Base-by-base conservation (phyloP, 2,329 filamentous ascomycete genomes). In the Huntiella bhutanensis region DNA sequence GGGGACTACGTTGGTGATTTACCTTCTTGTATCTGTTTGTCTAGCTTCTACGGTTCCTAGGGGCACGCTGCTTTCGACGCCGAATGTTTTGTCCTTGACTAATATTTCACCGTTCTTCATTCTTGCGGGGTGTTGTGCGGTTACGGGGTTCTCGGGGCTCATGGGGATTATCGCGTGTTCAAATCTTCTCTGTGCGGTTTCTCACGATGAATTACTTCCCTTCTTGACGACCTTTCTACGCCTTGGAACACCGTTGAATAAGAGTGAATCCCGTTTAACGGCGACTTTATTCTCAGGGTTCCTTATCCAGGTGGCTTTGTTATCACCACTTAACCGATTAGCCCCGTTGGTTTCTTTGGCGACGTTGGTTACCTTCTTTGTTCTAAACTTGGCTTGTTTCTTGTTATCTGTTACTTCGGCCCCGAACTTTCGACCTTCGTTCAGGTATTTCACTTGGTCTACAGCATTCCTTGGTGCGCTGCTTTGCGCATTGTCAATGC, bases 291-390 rank as follows among this genome's bases (percentile, higher is more conserved):
- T 86, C 33, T 91, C 84, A 0, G 88, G 81, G 55, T 53, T 72
- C 3, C 72, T 88, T 47, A 77, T 83, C 1, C 85, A 93, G 57
- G 52, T 87, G 22, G 83, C 83, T 0, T 79, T 92, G 61, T 71
- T 93, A 43, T 80, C 82, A 39, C 77, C 92, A 55, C 73, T 93
- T 53, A 91, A 93, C 58, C 80, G 84, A 56, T 92, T 93, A 54
- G 85, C 85, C 4, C 88, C 83, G 0, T 77, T 92, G 48, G 84
- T 92, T 40, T 88, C 85, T 2, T 92, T 92, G 82, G 82, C 82
- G 12, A 92, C 91, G 57, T 74, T 91, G 69, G 88, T 92, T 80
- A 93, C 85, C 0, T 93, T 92, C 56, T 73, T 92, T 43, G 82
- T 88, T 36, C 91, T 83, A 61, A 92, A 93, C 52, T 62, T 92